These are phyloP conservation scores for Penicillium angulare DNA, from an alignment of 495 filamentous ascomycete genomes.

Conservation along the genomic window DNA sequence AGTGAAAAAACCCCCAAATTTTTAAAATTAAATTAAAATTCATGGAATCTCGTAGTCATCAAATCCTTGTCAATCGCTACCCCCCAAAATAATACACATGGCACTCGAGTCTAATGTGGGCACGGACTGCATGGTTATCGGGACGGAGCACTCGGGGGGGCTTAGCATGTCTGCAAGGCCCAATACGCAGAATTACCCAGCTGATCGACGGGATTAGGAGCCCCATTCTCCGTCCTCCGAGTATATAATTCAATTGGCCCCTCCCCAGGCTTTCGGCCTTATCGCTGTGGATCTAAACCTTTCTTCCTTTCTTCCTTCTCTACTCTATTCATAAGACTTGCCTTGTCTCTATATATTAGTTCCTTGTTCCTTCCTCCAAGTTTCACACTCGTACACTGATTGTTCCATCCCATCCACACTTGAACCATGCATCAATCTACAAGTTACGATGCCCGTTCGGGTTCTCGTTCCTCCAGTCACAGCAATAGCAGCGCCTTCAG, in stretches of 20 bases:
- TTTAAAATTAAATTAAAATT: background rate
- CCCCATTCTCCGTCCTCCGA: conserved; percentile 18
- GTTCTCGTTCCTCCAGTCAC: conserved; percentile 60
- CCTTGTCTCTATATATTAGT: too few relatives aligned
- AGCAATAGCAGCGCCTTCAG: conserved; percentile 95
- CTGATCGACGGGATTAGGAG: conserved; percentile 31
- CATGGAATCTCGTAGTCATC: too few relatives aligned
- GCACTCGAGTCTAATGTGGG: conserved; percentile 2
- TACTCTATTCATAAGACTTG: background rate
- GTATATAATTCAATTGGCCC: conserved; percentile 33
- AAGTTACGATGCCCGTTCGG: conserved; percentile 33
- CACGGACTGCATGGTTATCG: conserved; percentile 18
- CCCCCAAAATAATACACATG: conserved; percentile 3
- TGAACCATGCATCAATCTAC: conserved; percentile 42
- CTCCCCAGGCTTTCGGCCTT: background rate
- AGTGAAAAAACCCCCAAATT: background rate
- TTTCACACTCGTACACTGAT: background rate
- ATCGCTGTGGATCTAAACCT: background rate
- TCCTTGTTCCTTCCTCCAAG: background rate
- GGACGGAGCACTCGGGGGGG: background rate
- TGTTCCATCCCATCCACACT: too few relatives aligned
- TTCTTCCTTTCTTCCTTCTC: background rate
- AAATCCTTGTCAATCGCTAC: too few relatives aligned
- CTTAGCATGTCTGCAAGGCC: conserved; percentile 12
- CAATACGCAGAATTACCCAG: conserved; percentile 13